phyloP scores from a whole-genome alignment of 208 protist genomes.

The Acanthamoeba healyi region DNA sequence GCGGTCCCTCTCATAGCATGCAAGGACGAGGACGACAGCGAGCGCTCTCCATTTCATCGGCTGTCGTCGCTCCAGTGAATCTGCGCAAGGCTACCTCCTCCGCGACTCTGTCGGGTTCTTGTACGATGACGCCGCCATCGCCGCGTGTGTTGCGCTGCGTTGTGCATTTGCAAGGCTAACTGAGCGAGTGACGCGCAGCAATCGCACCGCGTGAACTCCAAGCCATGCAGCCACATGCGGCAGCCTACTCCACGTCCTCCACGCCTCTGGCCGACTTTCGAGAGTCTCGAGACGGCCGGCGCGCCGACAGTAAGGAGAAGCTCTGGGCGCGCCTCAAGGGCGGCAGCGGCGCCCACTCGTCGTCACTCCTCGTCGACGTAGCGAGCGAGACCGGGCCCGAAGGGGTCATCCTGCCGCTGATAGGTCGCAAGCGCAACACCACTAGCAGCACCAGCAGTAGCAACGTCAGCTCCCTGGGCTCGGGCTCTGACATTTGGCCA shows the following conservation, averaged over 20 bases:
- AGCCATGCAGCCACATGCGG: neutral
- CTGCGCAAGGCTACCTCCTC: slow-evolving; percentile 19
- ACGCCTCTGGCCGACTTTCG: slow-evolving; percentile 30
- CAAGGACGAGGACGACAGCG: neutral
- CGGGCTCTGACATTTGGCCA: too few relatives aligned
- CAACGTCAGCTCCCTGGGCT: neutral
- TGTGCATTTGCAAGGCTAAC: neutral
- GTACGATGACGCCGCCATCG: too few relatives aligned
- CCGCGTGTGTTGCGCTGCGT: too few relatives aligned
- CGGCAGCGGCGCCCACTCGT: neutral
- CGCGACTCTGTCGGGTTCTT: neutral
- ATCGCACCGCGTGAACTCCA: neutral
- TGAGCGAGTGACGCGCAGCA: neutral
- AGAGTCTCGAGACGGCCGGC: neutral
- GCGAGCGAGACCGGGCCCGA: slow-evolving; percentile 31
- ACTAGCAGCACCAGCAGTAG: neutral
- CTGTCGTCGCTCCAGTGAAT: neutral
- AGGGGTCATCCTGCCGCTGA: neutral
- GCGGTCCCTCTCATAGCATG: neutral
- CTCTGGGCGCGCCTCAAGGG: slow-evolving; percentile 45
- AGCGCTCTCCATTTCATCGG: slow-evolving; percentile 1
- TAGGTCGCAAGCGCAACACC: neutral
- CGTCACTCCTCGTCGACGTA: neutral
- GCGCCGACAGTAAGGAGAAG: neutral
- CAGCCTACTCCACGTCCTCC: neutral